Conservation (phyloP, 2,329 filamentous ascomycete genomes). For the Pseudogymnoascus sp. region DNA sequence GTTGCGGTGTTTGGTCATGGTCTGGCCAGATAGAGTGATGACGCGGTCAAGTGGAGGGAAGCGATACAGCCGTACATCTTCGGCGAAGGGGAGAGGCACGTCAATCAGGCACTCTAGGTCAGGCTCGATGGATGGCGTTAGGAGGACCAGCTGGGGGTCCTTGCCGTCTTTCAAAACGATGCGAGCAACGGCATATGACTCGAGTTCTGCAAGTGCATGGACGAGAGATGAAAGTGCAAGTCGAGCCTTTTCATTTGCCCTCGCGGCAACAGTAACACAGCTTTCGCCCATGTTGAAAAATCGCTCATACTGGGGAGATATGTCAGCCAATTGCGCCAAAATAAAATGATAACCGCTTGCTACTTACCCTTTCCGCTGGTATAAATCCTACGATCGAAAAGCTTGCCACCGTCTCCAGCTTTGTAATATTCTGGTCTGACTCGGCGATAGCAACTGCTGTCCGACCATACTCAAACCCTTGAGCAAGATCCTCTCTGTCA, state of each 20-base stretch:
- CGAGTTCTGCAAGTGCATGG: constrained; percentile 76
- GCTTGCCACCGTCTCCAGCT: constrained; percentile 65
- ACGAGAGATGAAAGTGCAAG: constrained; percentile 85
- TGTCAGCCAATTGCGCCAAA: constrained; percentile 4
- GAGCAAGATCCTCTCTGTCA: constrained; percentile 75
- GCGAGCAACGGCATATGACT: constrained; percentile 78
- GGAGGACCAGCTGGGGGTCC: constrained; percentile 66
- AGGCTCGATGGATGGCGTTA: constrained; percentile 72
- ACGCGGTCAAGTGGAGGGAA: constrained; percentile 88
- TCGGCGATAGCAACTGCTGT: constrained; percentile 86
- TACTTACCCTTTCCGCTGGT: constrained; percentile 55
- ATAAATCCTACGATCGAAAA: constrained; percentile 87
- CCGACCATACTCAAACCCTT: constrained; percentile 87
- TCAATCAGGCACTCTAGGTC: constrained; percentile 84
- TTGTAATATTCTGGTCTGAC: constrained; percentile 82
- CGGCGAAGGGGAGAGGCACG: constrained; percentile 82
- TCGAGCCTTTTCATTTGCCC: constrained; percentile 71
- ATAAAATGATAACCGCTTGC: not conserved
- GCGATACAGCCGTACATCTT: constrained; percentile 83
- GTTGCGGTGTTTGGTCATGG: constrained; percentile 73
- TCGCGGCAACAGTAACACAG: constrained; percentile 69
- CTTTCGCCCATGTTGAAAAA: constrained; percentile 80
- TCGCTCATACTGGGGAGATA: constrained; percentile 58
- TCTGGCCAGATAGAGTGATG: constrained; percentile 76
- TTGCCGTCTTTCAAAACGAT: constrained; percentile 79